Percentiles rank a stretch among this genome's conserved stretches.
phyloP scores from a whole-genome alignment of 306 rosid species.

The Malus sylvestris region DNA sequence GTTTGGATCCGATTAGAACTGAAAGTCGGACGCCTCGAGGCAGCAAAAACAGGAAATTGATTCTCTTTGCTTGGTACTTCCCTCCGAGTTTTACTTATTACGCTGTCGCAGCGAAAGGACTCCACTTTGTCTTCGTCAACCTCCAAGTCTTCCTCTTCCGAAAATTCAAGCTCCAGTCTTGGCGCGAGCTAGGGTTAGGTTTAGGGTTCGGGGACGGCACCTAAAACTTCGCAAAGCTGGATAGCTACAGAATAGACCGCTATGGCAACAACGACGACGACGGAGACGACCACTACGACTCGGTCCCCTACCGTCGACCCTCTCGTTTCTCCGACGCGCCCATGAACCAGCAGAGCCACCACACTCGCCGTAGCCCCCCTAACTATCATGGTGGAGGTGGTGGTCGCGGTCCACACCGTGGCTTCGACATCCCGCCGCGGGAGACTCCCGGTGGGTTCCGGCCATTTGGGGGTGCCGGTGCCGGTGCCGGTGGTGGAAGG shows the following conservation, averaged over 20 bases:
- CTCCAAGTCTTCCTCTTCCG: background rate
- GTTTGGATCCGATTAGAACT: background rate
- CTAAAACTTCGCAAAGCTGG: conserved; percentile 58
- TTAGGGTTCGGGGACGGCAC: conserved; percentile 44
- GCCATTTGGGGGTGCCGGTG: conserved; percentile 19
- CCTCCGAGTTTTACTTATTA: background rate
- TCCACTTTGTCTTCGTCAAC: background rate
- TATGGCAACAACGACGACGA: conserved; percentile 29
- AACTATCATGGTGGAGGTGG: conserved; percentile 29
- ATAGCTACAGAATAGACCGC: conserved; percentile 85
- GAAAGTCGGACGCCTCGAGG: background rate
- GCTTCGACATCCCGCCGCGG: conserved; percentile 57
- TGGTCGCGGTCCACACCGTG: conserved; percentile 19
- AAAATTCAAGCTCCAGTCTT: conserved; percentile 4
- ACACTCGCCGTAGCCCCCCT: conserved; percentile 42
- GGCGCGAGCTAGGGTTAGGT: conserved; percentile 13
- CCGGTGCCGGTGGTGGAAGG: conserved; percentile 30
- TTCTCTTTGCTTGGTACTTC: too few relatives aligned
- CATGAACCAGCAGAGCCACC: conserved; percentile 23
- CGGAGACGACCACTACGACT: conserved; percentile 9
- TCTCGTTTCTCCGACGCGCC: conserved; percentile 73
- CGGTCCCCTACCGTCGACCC: conserved; percentile 41
- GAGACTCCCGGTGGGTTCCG: conserved; percentile 53
- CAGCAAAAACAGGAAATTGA: background rate
- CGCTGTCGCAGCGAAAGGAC: background rate